These are phyloP conservation scores for Aspergillus versicolor DNA, from an alignment of 2,329 filamentous ascomycete genomes.

Conservation along the genomic window DNA sequence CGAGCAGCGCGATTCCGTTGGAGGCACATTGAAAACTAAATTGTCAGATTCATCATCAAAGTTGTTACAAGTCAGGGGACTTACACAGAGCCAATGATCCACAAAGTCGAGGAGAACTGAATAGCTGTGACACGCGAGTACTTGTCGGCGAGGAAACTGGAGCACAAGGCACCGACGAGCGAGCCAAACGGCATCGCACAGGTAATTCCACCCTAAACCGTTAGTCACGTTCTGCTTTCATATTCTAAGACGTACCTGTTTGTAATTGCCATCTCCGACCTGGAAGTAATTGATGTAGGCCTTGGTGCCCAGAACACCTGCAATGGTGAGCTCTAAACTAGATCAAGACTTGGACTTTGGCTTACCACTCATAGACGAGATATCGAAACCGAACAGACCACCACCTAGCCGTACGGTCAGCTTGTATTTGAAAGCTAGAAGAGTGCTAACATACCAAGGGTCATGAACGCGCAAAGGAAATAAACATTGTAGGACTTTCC, in stretches of 20 bases:
- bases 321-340: slow-evolving; percentile 1
- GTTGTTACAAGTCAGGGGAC: background rate
- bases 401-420: slow-evolving; percentile 41
- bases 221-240: background rate
- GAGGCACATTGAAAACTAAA: slow-evolving; percentile 57
- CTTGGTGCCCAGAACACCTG: slow-evolving; percentile 19
- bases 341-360: background rate
- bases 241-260: slow-evolving; percentile 12
- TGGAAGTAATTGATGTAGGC: slow-evolving; percentile 22
- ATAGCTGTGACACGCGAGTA: slow-evolving; percentile 53
- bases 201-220: slow-evolving; percentile 37
- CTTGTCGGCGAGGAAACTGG: slow-evolving; percentile 53
- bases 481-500: slow-evolving; percentile 22
- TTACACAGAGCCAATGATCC: slow-evolving; percentile 32
- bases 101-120: slow-evolving; percentile 52
- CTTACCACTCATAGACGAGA: slow-evolving; percentile 49
- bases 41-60: slow-evolving; percentile 26
- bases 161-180: slow-evolving; percentile 46
- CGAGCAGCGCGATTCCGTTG: slow-evolving; percentile 67
- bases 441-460: slow-evolving; percentile 10
- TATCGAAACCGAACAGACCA: slow-evolving; percentile 59
- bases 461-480: slow-evolving; percentile 22
- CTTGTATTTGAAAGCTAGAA: no score
- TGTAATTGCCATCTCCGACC: slow-evolving; percentile 19
- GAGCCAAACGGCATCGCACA: slow-evolving; percentile 40